Conservation (phyloP, 805 yeast genomes). For the Candida xyloterini region DNA sequence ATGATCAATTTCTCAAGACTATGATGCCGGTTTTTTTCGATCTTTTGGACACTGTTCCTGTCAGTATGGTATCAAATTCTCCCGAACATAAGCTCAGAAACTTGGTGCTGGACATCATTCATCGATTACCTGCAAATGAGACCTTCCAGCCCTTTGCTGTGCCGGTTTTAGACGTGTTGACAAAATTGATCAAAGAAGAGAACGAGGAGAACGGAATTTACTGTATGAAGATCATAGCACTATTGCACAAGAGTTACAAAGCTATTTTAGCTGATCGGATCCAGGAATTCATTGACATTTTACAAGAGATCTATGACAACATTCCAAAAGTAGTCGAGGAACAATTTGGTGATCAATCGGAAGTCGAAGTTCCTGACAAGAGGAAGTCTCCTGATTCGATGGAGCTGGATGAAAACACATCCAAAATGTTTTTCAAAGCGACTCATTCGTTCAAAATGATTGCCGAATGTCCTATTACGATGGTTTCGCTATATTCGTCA, state of each 20-base stretch:
- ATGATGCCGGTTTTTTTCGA: slow-evolving; percentile 68
- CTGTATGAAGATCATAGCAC: slow-evolving; percentile 83
- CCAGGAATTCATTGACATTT: slow-evolving; percentile 71
- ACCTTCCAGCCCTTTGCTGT: slow-evolving; percentile 68
- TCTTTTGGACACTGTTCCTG: slow-evolving; percentile 63
- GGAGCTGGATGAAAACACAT: slow-evolving; percentile 38
- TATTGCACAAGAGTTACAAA: slow-evolving; percentile 83
- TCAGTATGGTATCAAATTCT: slow-evolving; percentile 63
- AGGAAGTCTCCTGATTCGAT: slow-evolving; percentile 37
- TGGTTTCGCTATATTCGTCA: slow-evolving; percentile 87
- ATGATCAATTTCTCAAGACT: slow-evolving; percentile 67
- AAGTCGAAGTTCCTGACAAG: slow-evolving; percentile 6
- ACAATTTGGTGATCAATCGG: slow-evolving; percentile 45
- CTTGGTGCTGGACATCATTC: slow-evolving; percentile 72
- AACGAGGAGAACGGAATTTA: slow-evolving; percentile 95
- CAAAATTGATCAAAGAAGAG: slow-evolving; percentile 62
- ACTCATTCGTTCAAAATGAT: slow-evolving; percentile 84
- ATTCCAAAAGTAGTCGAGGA: slow-evolving; percentile 72
- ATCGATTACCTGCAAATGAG: slow-evolving; percentile 80
- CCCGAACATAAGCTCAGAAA: slow-evolving; percentile 78
- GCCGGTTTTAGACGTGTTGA: slow-evolving; percentile 56
- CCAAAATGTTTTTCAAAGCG: slow-evolving; percentile 60
- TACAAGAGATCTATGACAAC: slow-evolving; percentile 73
- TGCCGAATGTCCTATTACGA: slow-evolving; percentile 95
- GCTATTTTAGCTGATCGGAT: slow-evolving; percentile 64